Percentiles rank a stretch among this genome's conserved stretches.
Evolutionary conservation across 2,329 filamentous ascomycete species (phyloP).

Genomic region (Beauveria asiatica): DNA sequence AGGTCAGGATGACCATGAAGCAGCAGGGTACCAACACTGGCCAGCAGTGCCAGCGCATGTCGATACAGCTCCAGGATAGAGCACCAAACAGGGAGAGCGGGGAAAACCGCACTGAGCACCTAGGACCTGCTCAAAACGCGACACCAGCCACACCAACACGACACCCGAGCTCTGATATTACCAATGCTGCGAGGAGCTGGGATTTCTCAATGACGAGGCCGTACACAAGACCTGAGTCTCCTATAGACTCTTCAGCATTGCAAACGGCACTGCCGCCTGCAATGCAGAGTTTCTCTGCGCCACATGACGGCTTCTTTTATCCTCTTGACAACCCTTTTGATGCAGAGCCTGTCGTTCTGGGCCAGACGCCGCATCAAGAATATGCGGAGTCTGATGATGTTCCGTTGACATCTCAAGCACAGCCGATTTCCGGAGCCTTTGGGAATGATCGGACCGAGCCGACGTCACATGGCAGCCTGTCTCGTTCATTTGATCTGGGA

Average conservation of each 20-base stretch:
- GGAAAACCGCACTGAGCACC: neutral
- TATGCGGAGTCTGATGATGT: conserved; percentile 50
- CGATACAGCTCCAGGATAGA: conserved; percentile 61
- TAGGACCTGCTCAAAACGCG: neutral
- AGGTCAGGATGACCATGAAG: conserved; percentile 19
- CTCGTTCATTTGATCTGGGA: conserved; percentile 46
- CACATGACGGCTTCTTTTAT: conserved; percentile 20
- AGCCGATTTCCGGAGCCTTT: conserved; percentile 46
- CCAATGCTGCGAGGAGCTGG: neutral
- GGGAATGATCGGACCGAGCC: conserved; percentile 31
- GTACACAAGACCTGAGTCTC: conserved; percentile 32
- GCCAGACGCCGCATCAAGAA: conserved; percentile 24
- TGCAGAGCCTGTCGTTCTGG: conserved; percentile 24
- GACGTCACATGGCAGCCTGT: conserved; percentile 45
- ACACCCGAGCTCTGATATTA: neutral
- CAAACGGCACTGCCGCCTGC: conserved; percentile 48
- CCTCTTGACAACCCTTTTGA: conserved; percentile 23
- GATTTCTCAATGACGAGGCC: conserved; percentile 23
- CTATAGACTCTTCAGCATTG: conserved; percentile 44
- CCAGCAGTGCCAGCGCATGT: conserved; percentile 26
- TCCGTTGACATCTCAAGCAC: conserved; percentile 47
- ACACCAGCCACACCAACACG: neutral
- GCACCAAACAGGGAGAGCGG: neutral
- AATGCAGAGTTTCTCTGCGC: conserved; percentile 26
- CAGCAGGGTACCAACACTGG: conserved; percentile 20